A percentile compares a stretch with the other conserved stretches of the same genome.
Conservation (phyloP, 176 grass and related monocot species). For the Ensete ventricosum region DNA sequence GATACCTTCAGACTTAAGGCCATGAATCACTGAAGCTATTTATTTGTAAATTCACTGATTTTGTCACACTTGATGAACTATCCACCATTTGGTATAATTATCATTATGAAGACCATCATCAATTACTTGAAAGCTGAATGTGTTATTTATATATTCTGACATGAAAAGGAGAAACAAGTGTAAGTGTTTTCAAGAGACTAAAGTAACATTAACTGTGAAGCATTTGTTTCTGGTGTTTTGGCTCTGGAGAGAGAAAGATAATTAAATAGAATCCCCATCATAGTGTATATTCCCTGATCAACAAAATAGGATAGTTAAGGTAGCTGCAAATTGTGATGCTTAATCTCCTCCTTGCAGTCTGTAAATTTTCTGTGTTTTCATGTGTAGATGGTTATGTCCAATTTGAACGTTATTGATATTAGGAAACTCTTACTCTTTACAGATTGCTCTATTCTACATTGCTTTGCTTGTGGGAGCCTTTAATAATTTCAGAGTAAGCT, state of each 20-base stretch:
- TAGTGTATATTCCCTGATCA: background rate
- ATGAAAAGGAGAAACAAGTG: background rate
- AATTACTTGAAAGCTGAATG: background rate
- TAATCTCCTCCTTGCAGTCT: background rate
- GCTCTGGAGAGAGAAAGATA: too few relatives aligned
- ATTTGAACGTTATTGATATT: background rate
- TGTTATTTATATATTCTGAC: background rate
- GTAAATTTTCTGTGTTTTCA: background rate
- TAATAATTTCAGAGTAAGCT: slow-evolving; percentile 70
- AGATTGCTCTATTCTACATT: slow-evolving; percentile 94
- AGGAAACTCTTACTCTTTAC: background rate
- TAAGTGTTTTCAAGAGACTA: background rate
- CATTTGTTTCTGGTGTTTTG: background rate
- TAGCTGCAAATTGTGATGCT: background rate
- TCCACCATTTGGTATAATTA: background rate
- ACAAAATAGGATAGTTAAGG: background rate
- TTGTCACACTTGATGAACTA: background rate
- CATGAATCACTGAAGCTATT: too few relatives aligned
- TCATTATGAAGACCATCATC: background rate
- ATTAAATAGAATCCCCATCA: background rate
- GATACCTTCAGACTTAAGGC: too few relatives aligned
- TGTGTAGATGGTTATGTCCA: background rate
- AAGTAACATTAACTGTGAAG: background rate
- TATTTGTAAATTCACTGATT: background rate
- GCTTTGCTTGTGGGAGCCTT: slow-evolving; percentile 82